phyloP scores from a whole-genome alignment of 805 yeast species.

The Suhomyces pyralidae region DNA sequence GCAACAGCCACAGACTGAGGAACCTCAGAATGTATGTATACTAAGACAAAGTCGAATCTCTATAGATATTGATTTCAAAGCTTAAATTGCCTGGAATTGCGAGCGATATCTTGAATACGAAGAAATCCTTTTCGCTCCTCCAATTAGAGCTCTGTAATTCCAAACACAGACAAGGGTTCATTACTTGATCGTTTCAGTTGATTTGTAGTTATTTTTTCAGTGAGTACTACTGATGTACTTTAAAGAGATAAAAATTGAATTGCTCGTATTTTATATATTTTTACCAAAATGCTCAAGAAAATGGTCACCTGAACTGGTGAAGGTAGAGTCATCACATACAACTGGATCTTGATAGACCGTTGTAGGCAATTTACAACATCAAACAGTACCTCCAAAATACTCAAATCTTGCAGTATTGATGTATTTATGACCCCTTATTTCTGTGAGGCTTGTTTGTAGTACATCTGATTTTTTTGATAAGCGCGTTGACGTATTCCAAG shows the following conservation, averaged over 20 bases:
- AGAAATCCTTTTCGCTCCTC: not conserved
- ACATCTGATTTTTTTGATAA: conserved; percentile 1
- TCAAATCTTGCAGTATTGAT: not conserved
- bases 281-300: not conserved
- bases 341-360: not conserved
- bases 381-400: not conserved
- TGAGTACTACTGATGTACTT: not conserved
- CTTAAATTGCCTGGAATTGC: not conserved
- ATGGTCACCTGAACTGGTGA: not conserved
- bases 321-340: too few species aligned
- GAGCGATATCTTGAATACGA: not conserved
- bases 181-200: not conserved
- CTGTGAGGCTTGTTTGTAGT: not conserved
- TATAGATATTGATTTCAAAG: not conserved
- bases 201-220: not conserved
- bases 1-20: not conserved
- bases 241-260: not conserved
- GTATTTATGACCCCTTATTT: not conserved
- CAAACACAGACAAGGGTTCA: not conserved
- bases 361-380: not conserved
- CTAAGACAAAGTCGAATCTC: not conserved
- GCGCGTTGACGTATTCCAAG: not conserved
- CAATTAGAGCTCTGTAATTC: not conserved
- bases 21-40: not conserved
- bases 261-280: not conserved